phyloP scores from a whole-genome alignment of 2,329 filamentous ascomycete species.

The Colletotrichum viniferum region DNA sequence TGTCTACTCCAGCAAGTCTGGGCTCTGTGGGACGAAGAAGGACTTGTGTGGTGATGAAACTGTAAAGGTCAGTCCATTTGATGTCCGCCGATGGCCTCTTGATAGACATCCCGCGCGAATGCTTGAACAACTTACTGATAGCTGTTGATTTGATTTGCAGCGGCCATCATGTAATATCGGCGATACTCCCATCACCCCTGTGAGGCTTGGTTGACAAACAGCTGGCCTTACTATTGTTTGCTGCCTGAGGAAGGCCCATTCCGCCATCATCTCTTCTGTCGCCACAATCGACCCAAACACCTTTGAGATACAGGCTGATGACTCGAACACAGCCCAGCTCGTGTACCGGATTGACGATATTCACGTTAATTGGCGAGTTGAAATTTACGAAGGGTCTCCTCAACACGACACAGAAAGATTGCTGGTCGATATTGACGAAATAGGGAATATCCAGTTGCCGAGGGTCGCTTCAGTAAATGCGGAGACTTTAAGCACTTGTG shows the following conservation, averaged over 20 bases:
- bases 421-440: background rate
- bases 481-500: constrained; percentile 16
- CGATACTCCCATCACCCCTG: background rate
- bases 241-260: background rate
- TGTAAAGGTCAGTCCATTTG: background rate
- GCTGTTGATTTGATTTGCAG: background rate
- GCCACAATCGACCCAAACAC: background rate
- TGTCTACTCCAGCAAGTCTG: constrained; percentile 37
- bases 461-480: constrained; percentile 7
- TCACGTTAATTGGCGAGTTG: background rate
- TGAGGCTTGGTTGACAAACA: background rate
- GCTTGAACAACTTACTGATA: background rate
- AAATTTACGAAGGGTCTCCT: background rate
- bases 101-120: background rate
- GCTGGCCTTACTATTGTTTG: background rate
- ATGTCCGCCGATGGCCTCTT: background rate
- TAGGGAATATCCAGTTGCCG: constrained; percentile 20
- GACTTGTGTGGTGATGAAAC: constrained; percentile 27
- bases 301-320: background rate
- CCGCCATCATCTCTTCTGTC: background rate
- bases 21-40: constrained; percentile 35
- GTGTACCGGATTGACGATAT: background rate
- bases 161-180: background rate
- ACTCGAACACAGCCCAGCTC: background rate
- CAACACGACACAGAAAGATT: background rate